phyloP scores from a whole-genome alignment of 305 asterid genomes.

The Ruellia speciosa region DNA sequence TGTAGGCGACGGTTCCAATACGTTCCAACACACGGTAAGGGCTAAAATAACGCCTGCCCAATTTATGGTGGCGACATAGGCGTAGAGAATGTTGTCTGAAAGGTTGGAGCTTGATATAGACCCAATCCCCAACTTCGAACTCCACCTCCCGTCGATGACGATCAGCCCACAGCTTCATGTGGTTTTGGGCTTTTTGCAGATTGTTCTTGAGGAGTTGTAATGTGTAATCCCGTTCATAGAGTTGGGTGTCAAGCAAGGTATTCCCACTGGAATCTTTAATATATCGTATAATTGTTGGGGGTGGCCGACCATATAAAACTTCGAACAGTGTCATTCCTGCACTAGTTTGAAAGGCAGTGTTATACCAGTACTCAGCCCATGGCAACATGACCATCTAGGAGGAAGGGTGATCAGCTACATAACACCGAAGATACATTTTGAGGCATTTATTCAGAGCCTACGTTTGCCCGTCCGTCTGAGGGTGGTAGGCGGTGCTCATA shows the following conservation, averaged over 20 bases:
- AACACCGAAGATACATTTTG: not conserved
- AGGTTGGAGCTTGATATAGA: not conserved
- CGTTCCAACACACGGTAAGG: not conserved
- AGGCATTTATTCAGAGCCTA: not conserved
- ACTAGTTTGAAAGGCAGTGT: not conserved
- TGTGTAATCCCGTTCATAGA: too few relatives aligned
- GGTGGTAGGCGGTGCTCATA: not conserved
- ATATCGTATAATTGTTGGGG: too few relatives aligned
- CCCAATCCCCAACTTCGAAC: not conserved
- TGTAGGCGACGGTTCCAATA: not conserved
- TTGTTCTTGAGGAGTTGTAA: not conserved
- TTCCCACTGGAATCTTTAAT: too few relatives aligned
- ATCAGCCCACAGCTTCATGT: not conserved
- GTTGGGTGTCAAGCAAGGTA: too few relatives aligned
- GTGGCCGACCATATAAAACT: too few relatives aligned
- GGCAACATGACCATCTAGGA: not conserved
- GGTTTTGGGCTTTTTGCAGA: not conserved
- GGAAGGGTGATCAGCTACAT: too few relatives aligned
- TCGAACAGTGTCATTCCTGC: not conserved
- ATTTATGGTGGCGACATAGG: not conserved
- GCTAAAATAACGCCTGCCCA: not conserved
- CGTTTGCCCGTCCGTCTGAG: not conserved
- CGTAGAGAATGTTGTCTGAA: not conserved
- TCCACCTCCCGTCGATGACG: not conserved
- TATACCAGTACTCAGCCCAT: not conserved